phyloP scores from a whole-genome alignment of 768 basidiomycete genomes.

The Tulasnella sp. region DNA sequence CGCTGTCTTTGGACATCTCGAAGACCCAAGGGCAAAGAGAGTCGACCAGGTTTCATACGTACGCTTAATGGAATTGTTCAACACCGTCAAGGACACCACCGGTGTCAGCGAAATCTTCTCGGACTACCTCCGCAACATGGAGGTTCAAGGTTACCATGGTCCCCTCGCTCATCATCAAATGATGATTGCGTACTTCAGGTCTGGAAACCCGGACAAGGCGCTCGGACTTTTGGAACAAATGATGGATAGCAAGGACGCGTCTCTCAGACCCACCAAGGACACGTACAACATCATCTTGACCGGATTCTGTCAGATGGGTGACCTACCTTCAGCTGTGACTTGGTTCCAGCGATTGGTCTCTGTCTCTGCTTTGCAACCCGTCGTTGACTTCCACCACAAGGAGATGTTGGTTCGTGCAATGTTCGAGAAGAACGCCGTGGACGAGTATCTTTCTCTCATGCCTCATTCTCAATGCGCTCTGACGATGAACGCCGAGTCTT shows the following conservation, averaged over 20 bases:
- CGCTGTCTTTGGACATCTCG: constrained; percentile 50
- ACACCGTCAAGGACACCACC: constrained; percentile 36
- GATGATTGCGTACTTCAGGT: constrained; percentile 60
- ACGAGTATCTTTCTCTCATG: not conserved
- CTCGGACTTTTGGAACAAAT: constrained; percentile 56
- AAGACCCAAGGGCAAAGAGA: constrained; percentile 26
- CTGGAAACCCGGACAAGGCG: constrained; percentile 47
- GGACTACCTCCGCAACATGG: constrained; percentile 33
- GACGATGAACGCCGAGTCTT: too few relatives aligned
- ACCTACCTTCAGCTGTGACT: constrained; percentile 45
- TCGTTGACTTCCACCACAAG: constrained; percentile 20
- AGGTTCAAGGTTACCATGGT: constrained; percentile 24
- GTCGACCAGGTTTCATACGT: constrained; percentile 22
- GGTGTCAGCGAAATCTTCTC: constrained; percentile 49
- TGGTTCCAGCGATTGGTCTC: constrained; percentile 61
- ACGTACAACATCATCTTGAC: constrained; percentile 52
- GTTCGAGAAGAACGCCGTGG: not conserved
- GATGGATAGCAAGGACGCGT: constrained; percentile 35
- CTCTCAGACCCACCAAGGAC: constrained; percentile 41
- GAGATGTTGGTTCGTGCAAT: not conserved
- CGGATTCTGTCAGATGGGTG: constrained; percentile 51
- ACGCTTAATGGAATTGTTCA: constrained; percentile 44
- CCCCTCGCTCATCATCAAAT: constrained; percentile 38
- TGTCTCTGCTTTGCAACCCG: constrained; percentile 24
- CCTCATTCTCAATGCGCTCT: not conserved